Conservation (phyloP, 176 grass and related monocot genomes). For the Carex littledalei region DNA sequence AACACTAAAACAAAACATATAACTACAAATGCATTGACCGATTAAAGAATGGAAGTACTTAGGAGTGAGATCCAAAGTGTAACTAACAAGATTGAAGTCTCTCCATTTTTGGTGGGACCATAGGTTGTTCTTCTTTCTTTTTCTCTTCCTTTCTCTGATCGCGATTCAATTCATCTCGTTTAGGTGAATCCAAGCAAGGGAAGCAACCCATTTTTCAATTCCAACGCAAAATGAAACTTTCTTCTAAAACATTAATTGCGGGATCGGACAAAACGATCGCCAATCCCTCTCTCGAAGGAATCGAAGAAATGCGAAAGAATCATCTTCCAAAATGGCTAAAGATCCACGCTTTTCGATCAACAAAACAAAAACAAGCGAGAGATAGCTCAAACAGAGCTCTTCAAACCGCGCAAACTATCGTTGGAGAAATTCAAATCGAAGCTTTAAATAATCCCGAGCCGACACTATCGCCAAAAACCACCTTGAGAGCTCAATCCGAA, state of each 20-base stretch:
- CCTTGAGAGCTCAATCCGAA: background rate
- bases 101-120: constrained; percentile 24
- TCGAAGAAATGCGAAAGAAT: constrained; percentile 2
- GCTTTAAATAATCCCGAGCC: background rate
- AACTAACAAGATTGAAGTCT: constrained; percentile 29
- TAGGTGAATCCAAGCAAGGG: constrained; percentile 24
- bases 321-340: constrained; percentile 9
- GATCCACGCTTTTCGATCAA: background rate
- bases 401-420: background rate
- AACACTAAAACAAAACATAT: background rate
- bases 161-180: constrained; percentile 21
- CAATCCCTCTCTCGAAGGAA: constrained; percentile 1
- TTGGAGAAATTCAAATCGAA: constrained; percentile 7
- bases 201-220: constrained; percentile 34
- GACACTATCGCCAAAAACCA: background rate
- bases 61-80: background rate
- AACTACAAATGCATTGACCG: background rate
- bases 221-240: background rate
- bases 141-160: constrained; percentile 18
- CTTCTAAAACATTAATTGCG: background rate
- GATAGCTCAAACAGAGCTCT: background rate
- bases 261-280: background rate
- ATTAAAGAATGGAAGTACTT: background rate
- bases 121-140: constrained; percentile 30
- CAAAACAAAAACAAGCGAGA: background rate